Evolutionary conservation across 768 basidiomycete species (phyloP), one percentile per base, ranked within the genome.

Genomic region (Tubosaeta sp.): DNA sequence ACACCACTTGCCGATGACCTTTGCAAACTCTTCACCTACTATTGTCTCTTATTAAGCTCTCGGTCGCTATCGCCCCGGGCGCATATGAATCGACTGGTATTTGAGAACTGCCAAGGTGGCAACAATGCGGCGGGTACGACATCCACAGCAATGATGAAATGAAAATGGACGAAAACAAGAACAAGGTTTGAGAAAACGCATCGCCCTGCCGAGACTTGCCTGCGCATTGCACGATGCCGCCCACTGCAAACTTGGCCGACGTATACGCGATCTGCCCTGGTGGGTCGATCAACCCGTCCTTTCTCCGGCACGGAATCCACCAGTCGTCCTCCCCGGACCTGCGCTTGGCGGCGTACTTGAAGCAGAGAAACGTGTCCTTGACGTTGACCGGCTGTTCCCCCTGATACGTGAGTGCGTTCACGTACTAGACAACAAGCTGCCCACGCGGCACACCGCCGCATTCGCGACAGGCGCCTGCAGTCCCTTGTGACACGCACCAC

Each of bases 71-170:
- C 30, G 51, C 46, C 11, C 57, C 58, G 16, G 68, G 68, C 25
- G 69, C 59, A 57, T 57, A 69, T 48, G 68, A 56, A 57, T 66
- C 61, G 13, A 60, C 66, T 7, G 57, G 64, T 49, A 68, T 55
- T 71, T 69, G n/a, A 59, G 21, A 0, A 60, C 67, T 67, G 16
- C 27, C n/a, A 46, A 34, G 1, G 44, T 14, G 53, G 55, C 25
- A 6, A 36, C 34, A 54, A 48, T 24, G 59, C 50, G 59, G 60
- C n/a, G 25, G 19, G 14, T 44, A 30, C 35, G 32, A 29, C 32
- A 46, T 10, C 27, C 34, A 35, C 34, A 35, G n/a, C n/a, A 35
- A 35, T 18, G 6, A 27, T 9, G 6, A 27, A 27, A 27, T 27
- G 27, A 27, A 27, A 27, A 27, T 27, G 27, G 27, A 27, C 27